A percentile compares a stretch with the other conserved stretches of the same genome.
Evolutionary conservation across 805 yeast genomes (phyloP).

Genomic region (Debaryomyces tyrocola): DNA sequence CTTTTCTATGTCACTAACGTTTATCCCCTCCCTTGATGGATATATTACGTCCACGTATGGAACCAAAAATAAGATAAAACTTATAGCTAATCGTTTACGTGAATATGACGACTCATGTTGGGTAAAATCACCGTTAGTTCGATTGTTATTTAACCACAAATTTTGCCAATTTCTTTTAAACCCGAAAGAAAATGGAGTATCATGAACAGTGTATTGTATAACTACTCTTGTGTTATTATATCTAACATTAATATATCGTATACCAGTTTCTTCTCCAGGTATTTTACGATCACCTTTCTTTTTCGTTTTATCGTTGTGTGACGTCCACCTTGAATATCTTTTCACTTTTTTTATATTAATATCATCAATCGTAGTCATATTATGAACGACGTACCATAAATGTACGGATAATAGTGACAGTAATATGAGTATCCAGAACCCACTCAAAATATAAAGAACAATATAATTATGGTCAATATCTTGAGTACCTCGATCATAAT

Average conservation of each 20-base stretch:
- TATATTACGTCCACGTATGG: conserved; percentile 24
- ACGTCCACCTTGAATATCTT: conserved; percentile 26
- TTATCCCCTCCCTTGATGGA: background rate
- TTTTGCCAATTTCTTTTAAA: conserved; percentile 35
- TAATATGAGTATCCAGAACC: conserved; percentile 47
- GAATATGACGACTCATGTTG: conserved; percentile 7
- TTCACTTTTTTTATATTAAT: conserved; percentile 34
- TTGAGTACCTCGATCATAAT: conserved; percentile 22
- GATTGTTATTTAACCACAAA: conserved; percentile 24
- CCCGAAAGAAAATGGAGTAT: conserved; percentile 40
- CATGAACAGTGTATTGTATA: conserved; percentile 28
- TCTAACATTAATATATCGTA: conserved; percentile 46
- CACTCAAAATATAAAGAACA: conserved; percentile 44
- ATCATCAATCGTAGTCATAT: conserved; percentile 63
- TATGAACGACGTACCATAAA: conserved; percentile 42
- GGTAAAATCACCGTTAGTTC: conserved; percentile 14
- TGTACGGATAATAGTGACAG: conserved; percentile 44
- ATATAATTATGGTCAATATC: conserved; percentile 49
- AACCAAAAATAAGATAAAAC: conserved; percentile 13
- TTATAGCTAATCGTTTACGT: conserved; percentile 10
- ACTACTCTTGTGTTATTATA: conserved; percentile 34
- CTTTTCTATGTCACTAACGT: background rate
- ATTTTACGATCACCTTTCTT: conserved; percentile 3
- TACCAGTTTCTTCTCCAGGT: conserved; percentile 26
- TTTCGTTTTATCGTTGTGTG: conserved; percentile 6